A percentile compares a stretch with the other conserved stretches of the same genome.
phyloP scores from a whole-genome alignment of 768 basidiomycete species.

The Trametes villosa region DNA sequence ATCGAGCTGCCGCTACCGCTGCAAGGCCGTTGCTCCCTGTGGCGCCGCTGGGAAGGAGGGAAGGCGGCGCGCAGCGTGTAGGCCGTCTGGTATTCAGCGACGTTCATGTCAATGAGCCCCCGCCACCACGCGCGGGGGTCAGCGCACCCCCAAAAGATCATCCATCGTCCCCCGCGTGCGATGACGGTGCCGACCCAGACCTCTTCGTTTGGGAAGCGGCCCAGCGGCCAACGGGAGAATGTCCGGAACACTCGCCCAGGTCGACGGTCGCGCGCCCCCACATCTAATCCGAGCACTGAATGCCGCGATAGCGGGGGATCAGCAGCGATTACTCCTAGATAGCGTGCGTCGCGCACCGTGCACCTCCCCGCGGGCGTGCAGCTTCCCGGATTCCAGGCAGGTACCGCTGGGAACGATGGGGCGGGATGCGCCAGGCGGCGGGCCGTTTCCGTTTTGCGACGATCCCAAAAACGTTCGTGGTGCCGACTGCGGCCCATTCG shows the following conservation, averaged over 20 bases:
- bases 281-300: slow-evolving; percentile 16
- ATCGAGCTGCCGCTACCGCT: not conserved
- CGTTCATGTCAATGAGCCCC: not conserved
- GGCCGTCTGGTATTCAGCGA: not conserved
- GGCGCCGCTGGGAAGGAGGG: not conserved
- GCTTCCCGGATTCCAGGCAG: slow-evolving; percentile 3
- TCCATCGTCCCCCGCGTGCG: not conserved
- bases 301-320: slow-evolving; percentile 14
- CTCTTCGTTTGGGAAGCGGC: not conserved
- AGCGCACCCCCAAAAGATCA: slow-evolving; percentile 4
- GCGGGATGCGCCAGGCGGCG: not conserved
- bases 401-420: not conserved
- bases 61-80: not conserved
- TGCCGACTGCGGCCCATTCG: slow-evolving; percentile 8
- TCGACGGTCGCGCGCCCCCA: slow-evolving; percentile 2
- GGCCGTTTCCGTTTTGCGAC: not conserved
- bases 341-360: no score
- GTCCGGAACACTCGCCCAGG: not conserved
- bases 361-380: slow-evolving; percentile 4
- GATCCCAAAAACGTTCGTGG: slow-evolving; percentile 26
- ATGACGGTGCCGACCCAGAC: not conserved
- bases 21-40: not conserved
- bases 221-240: slow-evolving; percentile 4
- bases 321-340: no score
- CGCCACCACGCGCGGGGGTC: not conserved